A percentile compares a stretch with the other conserved stretches of the same genome.
phyloP scores from a whole-genome alignment of 2,329 filamentous ascomycete genomes.

The Penicillium olsonii region DNA sequence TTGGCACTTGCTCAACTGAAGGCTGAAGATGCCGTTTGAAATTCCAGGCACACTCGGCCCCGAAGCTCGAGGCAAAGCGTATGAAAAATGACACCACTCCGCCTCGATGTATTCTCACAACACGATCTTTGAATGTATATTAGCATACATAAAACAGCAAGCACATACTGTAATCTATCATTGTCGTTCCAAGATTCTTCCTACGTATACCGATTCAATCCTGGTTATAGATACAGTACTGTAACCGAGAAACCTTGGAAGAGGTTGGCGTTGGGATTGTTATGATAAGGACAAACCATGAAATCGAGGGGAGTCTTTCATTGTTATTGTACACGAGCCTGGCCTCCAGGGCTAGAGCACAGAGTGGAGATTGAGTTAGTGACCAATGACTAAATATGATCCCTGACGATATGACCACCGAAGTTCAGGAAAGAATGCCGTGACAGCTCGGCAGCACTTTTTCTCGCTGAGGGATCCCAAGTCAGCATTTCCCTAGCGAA shows the following conservation, averaged over 20 bases:
- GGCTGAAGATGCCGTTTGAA: no score
- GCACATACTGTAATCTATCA: not conserved
- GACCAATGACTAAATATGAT: not conserved
- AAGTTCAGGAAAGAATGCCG: not conserved
- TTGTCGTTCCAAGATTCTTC: no score
- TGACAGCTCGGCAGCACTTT: conserved; percentile 19
- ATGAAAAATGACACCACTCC: no score
- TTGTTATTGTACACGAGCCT: not conserved
- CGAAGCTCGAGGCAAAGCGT: no score
- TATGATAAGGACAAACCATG: no score
- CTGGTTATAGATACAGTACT: no score
- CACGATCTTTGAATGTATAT: not conserved
- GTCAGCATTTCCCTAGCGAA: not conserved
- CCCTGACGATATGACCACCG: not conserved
- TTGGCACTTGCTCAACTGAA: no score
- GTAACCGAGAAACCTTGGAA: no score
- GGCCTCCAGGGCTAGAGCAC: not conserved
- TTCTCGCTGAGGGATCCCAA: not conserved
- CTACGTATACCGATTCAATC: no score
- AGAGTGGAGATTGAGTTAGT: not conserved
- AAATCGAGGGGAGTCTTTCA: not conserved
- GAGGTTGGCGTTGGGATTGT: no score
- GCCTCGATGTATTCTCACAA: no score
- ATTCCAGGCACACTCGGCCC: no score
- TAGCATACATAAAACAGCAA: not conserved